Base-by-base conservation (phyloP, 192 early-diverging fungal genomes). In the Backusella mclennaniae region DNA sequence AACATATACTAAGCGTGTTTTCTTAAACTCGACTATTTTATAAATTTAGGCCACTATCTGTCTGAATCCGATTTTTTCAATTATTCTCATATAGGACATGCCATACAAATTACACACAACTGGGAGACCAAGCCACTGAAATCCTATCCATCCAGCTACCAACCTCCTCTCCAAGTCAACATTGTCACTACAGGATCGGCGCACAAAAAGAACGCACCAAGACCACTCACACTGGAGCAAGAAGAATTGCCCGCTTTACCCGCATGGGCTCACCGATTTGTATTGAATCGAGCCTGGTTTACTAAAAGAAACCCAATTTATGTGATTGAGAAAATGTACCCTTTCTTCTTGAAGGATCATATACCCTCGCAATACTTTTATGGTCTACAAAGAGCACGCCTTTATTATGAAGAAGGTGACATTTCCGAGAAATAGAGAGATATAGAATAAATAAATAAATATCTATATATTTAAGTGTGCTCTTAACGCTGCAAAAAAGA, bases 81-180 rank as follows among this genome's bases (percentile, higher is more conserved):
- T 69, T 81, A 76, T 66, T 76, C 71, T n/a, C 79, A 81, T 69
- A 39, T 81, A 33, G 79, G 79, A 3, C 71, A 73, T 67, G 74
- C 69, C 4, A 69, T 81, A 14, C 29, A 69, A 35, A 69, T 81
- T 3, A 49, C 42, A 23, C 42, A 56, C 11, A 33, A 52, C 44
- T 67, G 63, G 63, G 17, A 72, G 15, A 66, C 66, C 1, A 52
- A 69, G 8, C 75, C 75, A 52, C 44, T 59, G 5, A 77, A 73
- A 35, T 73, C 71, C 1, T 71, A 69, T n/a, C 75, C 74, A 12
- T 81, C 74, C 0, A 76, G 75, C 4, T 76, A 80, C 23, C 79
- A 81, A 21, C 76, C 79, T 1, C 66, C 68, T 23, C 26, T 81
- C 29, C 39, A 81, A 69, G 75, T 73, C 6, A 56, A 66, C 2